Percentiles rank a stretch among this genome's conserved stretches.
phyloP scores from a whole-genome alignment of 441 rosid genomes.

The Heliophila coronopifolia region DNA sequence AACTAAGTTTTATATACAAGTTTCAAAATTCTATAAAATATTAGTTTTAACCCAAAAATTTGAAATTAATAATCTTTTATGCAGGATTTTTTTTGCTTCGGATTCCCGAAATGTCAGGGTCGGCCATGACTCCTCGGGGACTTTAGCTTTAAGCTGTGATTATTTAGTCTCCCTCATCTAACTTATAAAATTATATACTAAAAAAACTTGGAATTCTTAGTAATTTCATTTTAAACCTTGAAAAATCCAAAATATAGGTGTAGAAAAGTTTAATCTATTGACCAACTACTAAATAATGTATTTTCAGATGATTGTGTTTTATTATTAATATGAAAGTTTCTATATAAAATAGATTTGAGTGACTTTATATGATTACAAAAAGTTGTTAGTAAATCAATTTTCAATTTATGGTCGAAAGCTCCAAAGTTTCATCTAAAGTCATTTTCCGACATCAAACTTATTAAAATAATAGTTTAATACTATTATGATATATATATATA shows the following conservation, averaged over 20 bases:
- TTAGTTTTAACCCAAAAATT: no score
- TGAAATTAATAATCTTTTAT: no score
- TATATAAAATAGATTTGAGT: slow-evolving; percentile 1
- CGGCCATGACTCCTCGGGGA: no score
- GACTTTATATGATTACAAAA: slow-evolving; percentile 16
- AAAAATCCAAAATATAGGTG: neutral
- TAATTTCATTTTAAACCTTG: neutral
- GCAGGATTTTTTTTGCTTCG: no score
- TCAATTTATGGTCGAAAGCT: slow-evolving; percentile 19
- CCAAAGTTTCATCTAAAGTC: slow-evolving; percentile 15
- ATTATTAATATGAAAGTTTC: neutral
- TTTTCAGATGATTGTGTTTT: neutral
- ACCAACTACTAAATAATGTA: slow-evolving; percentile 2
- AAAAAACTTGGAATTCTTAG: neutral
- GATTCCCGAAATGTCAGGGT: no score
- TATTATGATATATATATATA: slow-evolving; percentile 24
- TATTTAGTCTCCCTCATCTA: neutral
- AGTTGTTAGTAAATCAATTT: slow-evolving; percentile 22
- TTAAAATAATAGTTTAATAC: slow-evolving; percentile 15
- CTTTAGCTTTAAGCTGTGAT: slow-evolving; percentile 26
- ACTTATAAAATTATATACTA: neutral
- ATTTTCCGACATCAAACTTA: slow-evolving; percentile 25
- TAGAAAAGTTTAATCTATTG: neutral
- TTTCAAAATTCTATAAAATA: no score
- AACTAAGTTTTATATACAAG: no score